Conservation (phyloP, 371 early-diverging fungal species). For the Homolaphlyctis polyrhiza region DNA sequence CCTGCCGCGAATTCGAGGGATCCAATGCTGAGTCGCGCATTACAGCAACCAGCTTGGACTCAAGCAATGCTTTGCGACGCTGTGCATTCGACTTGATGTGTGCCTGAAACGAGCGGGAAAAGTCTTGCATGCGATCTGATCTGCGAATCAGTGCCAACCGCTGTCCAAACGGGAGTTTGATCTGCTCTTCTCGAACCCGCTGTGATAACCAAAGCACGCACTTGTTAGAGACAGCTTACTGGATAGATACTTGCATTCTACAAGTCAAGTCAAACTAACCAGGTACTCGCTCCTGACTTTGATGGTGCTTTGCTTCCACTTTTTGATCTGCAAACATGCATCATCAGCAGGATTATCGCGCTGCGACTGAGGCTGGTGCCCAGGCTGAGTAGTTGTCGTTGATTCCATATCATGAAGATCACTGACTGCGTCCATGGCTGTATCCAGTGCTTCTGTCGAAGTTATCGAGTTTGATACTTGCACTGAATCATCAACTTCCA, state of each 20-base stretch:
- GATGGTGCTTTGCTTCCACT: slow-evolving; percentile 57
- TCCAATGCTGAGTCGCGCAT: neutral
- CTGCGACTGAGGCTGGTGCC: neutral
- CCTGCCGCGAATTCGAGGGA: neutral
- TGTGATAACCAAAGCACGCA: too few relatives aligned
- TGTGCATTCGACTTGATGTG: neutral
- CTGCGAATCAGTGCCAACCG: slow-evolving; percentile 44
- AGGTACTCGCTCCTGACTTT: slow-evolving; percentile 4
- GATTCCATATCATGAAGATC: too few relatives aligned
- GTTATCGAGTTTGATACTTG: too few relatives aligned
- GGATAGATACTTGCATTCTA: neutral
- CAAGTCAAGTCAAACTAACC: neutral
- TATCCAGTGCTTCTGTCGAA: too few relatives aligned
- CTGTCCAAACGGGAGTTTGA: slow-evolving; percentile 41
- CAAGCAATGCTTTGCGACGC: neutral
- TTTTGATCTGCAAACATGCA: slow-evolving; percentile 1
- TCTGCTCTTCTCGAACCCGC: slow-evolving; percentile 39
- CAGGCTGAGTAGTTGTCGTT: too few relatives aligned
- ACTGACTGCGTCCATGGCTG: too few relatives aligned
- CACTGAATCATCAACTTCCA: too few relatives aligned
- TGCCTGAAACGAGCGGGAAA: slow-evolving; percentile 4
- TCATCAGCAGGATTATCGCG: slow-evolving; percentile 1
- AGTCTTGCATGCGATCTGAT: slow-evolving; percentile 47
- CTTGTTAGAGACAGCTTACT: neutral
- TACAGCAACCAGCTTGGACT: too few relatives aligned